Conservation (phyloP, 805 yeast species). For the Teunomyces panamensis region DNA sequence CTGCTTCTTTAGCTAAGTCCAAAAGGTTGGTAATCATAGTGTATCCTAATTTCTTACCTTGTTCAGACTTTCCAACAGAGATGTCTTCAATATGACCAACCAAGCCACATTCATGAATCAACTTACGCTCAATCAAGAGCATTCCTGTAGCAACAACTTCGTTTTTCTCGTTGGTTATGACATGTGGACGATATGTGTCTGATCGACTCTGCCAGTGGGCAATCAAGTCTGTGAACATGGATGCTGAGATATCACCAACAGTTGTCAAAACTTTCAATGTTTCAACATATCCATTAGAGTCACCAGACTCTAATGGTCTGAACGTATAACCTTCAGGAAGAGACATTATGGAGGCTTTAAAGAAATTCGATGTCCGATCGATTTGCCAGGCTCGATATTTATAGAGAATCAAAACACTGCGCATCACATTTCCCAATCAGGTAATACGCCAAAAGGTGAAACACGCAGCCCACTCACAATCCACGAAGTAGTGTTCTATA, state of each 20-base stretch:
- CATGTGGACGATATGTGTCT: constrained; percentile 64
- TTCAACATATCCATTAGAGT: constrained; percentile 63
- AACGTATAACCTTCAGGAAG: constrained; percentile 69
- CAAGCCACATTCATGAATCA: constrained; percentile 78
- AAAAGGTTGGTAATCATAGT: constrained; percentile 61
- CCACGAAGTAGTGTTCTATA: no score
- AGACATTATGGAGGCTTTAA: constrained; percentile 9
- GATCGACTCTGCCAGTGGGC: constrained; percentile 54
- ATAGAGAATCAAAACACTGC: constrained; percentile 1
- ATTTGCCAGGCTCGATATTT: background rate
- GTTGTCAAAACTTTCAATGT: constrained; percentile 71
- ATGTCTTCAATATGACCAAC: constrained; percentile 97
- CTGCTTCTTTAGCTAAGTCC: constrained; percentile 52
- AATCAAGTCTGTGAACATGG: constrained; percentile 49
- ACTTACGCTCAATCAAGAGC: constrained; percentile 72
- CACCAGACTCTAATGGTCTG: constrained; percentile 54
- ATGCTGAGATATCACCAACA: constrained; percentile 66
- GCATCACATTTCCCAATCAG: constrained; percentile 1
- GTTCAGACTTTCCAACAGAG: constrained; percentile 69
- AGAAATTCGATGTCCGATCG: background rate
- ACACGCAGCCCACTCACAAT: background rate
- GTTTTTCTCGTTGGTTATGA: constrained; percentile 53
- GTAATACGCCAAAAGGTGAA: background rate
- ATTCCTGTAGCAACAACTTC: constrained; percentile 81
- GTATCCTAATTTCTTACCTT: constrained; percentile 80